Percentiles rank a stretch among this genome's conserved stretches.
Evolutionary conservation across 2,329 filamentous ascomycete species (phyloP).

Genomic region (Aspergillus pseudoterreus): DNA sequence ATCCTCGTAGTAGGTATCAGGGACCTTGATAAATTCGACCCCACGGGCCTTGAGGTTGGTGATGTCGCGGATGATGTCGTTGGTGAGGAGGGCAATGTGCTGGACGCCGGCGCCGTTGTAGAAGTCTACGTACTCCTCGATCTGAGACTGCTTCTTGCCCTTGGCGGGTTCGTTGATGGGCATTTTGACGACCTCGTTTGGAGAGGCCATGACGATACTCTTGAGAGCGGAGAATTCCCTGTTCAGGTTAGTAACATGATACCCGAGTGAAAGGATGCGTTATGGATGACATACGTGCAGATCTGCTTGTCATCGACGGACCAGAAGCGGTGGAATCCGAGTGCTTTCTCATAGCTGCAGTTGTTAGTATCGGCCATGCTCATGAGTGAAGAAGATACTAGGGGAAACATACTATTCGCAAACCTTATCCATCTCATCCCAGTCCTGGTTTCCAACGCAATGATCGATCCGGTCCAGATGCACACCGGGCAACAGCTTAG

Average conservation of each 20-base stretch:
- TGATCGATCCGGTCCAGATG: constrained; percentile 79
- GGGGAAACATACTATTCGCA: constrained; percentile 52
- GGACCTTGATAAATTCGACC: constrained; percentile 89
- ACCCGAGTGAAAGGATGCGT: too few species aligned
- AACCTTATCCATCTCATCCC: constrained; percentile 74
- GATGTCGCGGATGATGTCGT: constrained; percentile 74
- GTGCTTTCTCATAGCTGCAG: constrained; percentile 74
- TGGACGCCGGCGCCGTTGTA: constrained; percentile 88
- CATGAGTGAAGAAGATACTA: background rate
- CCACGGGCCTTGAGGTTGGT: constrained; percentile 76
- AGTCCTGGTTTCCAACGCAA: constrained; percentile 96
- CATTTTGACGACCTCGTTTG: constrained; percentile 89
- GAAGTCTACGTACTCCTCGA: constrained; percentile 89
- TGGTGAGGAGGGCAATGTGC: constrained; percentile 83
- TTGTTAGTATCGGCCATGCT: background rate
- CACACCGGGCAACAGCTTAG: constrained; percentile 57
- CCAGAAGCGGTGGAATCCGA: constrained; percentile 97
- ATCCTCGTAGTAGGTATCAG: constrained; percentile 76
- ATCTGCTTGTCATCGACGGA: constrained; percentile 91
- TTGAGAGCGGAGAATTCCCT: constrained; percentile 80
- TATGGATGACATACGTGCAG: constrained; percentile 52
- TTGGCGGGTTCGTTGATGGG: constrained; percentile 94
- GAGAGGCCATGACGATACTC: constrained; percentile 84
- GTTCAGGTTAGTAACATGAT: background rate
- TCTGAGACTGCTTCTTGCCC: constrained; percentile 88